A percentile compares a stretch with the other conserved stretches of the same genome.
phyloP scores from a whole-genome alignment of 2,329 filamentous ascomycete species.

The Triangularia setosa region DNA sequence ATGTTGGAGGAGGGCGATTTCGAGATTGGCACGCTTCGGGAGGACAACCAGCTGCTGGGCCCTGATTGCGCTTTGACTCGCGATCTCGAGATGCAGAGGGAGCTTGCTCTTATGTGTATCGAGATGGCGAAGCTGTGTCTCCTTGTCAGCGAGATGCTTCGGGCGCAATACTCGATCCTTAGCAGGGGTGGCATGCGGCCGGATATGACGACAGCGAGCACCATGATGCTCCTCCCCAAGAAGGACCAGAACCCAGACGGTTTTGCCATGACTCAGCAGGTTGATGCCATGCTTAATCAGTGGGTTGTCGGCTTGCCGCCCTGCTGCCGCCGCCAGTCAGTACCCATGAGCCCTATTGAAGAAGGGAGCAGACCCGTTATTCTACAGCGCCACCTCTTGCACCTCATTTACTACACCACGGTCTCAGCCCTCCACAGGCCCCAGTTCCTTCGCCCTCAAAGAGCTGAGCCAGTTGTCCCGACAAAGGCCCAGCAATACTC shows the following conservation, averaged over 20 bases:
- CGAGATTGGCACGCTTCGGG: constrained; percentile 65
- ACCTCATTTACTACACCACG: constrained; percentile 92
- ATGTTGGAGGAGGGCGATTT: constrained; percentile 86
- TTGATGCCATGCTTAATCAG: constrained; percentile 72
- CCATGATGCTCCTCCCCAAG: constrained; percentile 89
- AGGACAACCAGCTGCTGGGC: constrained; percentile 65
- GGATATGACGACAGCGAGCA: constrained; percentile 69
- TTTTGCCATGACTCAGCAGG: constrained; percentile 65
- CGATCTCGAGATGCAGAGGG: constrained; percentile 67
- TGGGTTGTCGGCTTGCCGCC: constrained; percentile 72
- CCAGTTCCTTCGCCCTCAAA: constrained; percentile 76
- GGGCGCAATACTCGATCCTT: constrained; percentile 86
- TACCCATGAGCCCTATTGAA: constrained; percentile 52
- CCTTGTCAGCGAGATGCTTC: constrained; percentile 83
- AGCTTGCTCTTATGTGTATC: constrained; percentile 84
- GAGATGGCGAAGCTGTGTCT: constrained; percentile 87
- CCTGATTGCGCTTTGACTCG: constrained; percentile 66
- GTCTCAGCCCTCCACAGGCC: constrained; percentile 87
- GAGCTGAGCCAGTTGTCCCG: constrained; percentile 50
- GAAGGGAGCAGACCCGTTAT: constrained; percentile 57
- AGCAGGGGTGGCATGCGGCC: constrained; percentile 78
- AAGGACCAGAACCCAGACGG: constrained; percentile 48
- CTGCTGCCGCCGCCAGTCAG: constrained; percentile 63
- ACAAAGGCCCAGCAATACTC: constrained; percentile 65
- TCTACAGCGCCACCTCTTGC: constrained; percentile 78